These are phyloP conservation scores for Lolium rigidum DNA, from an alignment of 176 grass and related monocot species.

Conservation along the genomic window DNA sequence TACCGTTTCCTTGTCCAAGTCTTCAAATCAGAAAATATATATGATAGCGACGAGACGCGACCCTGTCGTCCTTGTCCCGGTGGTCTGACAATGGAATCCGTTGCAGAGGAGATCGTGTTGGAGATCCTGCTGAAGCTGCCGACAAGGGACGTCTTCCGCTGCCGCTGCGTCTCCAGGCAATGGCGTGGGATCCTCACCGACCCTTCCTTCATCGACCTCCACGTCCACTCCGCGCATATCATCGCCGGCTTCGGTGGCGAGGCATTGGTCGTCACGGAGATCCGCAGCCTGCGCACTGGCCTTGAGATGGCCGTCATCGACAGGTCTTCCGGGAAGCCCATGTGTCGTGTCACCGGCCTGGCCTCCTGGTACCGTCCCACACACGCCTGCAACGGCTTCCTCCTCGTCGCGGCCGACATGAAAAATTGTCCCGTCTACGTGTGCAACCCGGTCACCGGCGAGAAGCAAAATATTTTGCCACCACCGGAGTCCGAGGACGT, in stretches of 20 bases:
- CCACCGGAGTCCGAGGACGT: no score
- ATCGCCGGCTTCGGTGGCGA: not conserved
- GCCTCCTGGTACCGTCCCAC: no score
- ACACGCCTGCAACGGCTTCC: no score
- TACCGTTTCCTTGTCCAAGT: no score
- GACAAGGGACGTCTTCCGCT: not conserved
- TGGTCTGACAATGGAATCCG: not conserved
- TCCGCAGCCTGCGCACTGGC: not conserved
- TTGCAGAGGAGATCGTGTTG: not conserved
- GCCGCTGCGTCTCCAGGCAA: not conserved
- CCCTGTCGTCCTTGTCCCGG: no score
- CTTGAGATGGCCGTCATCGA: not conserved
- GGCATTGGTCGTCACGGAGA: not conserved
- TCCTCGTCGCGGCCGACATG: no score
- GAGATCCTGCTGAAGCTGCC: not conserved
- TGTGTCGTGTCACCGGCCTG: not conserved
- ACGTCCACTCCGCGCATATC: not conserved
- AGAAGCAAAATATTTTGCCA: not conserved
- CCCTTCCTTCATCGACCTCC: not conserved
- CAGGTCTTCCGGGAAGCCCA: not conserved
- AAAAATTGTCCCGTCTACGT: not conserved
- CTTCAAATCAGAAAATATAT: no score
- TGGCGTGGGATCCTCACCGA: not conserved
- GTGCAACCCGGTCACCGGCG: not conserved
- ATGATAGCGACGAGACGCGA: no score